Percentiles rank a stretch among this genome's conserved stretches.
Evolutionary conservation across 129 eudicot species (phyloP).

Genomic region (Helianthus tuberosus): DNA sequence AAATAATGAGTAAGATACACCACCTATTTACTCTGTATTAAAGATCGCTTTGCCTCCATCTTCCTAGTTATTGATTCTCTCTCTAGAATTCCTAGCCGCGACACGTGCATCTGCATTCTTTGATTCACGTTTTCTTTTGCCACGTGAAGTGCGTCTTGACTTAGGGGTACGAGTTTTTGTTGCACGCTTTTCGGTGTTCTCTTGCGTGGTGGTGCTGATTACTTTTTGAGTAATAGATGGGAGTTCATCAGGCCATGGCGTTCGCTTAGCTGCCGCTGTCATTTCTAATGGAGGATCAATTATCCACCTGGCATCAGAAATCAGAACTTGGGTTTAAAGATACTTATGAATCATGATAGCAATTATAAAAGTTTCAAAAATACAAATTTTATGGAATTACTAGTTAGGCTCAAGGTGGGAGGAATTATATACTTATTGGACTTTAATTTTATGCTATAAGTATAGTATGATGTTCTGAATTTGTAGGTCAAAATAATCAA

Average conservation of each 20-base stretch:
- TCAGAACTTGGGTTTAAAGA: slow-evolving; percentile 1
- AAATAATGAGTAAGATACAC: slow-evolving; percentile 24
- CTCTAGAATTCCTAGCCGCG: slow-evolving; percentile 39
- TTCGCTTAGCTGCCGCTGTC: slow-evolving; percentile 82
- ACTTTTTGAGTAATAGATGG: slow-evolving; percentile 41
- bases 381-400: background rate
- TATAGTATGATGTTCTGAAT: too few relatives aligned
- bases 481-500: too few relatives aligned
- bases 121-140: slow-evolving; percentile 69
- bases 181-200: slow-evolving; percentile 55
- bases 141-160: slow-evolving; percentile 58
- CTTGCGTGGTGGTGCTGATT: slow-evolving; percentile 32
- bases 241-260: slow-evolving; percentile 97
- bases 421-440: too few relatives aligned
- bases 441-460: too few relatives aligned
- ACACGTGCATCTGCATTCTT: slow-evolving; percentile 50
- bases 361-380: background rate
- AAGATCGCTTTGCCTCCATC: slow-evolving; percentile 16
- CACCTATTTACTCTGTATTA: slow-evolving; percentile 32
- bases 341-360: background rate
- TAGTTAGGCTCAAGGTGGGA: slow-evolving; percentile 4
- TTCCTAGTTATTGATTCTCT: slow-evolving; percentile 23
- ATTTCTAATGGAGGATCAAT: slow-evolving; percentile 85
- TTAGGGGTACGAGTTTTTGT: slow-evolving; percentile 62
- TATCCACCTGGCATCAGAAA: slow-evolving; percentile 67